These are phyloP conservation scores for Neonectria sp. DNA, from an alignment of 2,329 filamentous ascomycete genomes.

Conservation along the genomic window DNA sequence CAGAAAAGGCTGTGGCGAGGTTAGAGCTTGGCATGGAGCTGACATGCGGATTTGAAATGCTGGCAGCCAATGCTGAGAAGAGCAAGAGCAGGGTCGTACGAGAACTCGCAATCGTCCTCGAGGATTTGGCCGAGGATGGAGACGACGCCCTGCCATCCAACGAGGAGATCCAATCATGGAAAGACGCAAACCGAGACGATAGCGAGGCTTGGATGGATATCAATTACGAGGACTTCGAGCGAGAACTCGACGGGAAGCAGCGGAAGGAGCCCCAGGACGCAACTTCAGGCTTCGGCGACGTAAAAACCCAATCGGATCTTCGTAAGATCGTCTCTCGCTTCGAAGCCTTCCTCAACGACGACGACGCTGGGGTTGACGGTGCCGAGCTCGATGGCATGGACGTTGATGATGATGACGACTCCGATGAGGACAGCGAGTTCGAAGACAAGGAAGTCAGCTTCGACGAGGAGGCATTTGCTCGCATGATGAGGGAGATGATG, in stretches of 20 bases:
- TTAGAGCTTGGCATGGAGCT: constrained; percentile 89
- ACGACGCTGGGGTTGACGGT: constrained; percentile 84
- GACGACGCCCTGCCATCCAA: constrained; percentile 77
- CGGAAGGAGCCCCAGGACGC: constrained; percentile 55
- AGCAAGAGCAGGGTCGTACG: constrained; percentile 78
- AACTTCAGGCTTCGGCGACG: constrained; percentile 73
- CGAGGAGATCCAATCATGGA: constrained; percentile 81
- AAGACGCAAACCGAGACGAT: constrained; percentile 74
- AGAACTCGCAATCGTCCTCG: constrained; percentile 82
- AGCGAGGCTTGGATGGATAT: constrained; percentile 95
- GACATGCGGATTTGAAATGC: constrained; percentile 91
- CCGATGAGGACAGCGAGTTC: constrained; percentile 71
- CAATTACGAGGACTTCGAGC: constrained; percentile 89
- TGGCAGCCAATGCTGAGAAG: constrained; percentile 77
- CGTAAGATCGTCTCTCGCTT: constrained; percentile 96
- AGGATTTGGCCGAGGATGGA: constrained; percentile 82
- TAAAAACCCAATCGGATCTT: constrained; percentile 80
- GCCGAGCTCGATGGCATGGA: constrained; percentile 82
- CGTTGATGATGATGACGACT: constrained; percentile 67
- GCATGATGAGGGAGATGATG: constrained; percentile 95
- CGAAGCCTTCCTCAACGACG: constrained; percentile 90
- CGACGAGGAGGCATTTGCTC: constrained; percentile 86
- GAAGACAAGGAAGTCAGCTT: constrained; percentile 85
- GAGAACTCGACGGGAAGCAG: constrained; percentile 74
- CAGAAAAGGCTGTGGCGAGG: constrained; percentile 46